Evolutionary conservation across 345 rosid species (phyloP).

Genomic region (Bretschneidera sinensis): DNA sequence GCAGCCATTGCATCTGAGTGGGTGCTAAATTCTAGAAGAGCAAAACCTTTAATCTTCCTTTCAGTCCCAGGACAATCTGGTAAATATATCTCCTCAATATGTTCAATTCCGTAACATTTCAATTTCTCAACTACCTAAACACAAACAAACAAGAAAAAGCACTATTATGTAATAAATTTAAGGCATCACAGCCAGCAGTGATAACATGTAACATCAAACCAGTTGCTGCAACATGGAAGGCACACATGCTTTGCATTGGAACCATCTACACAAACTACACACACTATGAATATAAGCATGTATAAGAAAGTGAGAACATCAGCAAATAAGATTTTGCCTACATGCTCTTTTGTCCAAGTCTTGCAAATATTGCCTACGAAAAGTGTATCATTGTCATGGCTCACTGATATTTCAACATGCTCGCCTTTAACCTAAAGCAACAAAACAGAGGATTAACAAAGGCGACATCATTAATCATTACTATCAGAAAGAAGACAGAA

Average conservation of each 20-base stretch:
- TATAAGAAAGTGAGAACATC: neutral
- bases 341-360: slow-evolving; percentile 24
- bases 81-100: slow-evolving; percentile 12
- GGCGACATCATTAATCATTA: neutral
- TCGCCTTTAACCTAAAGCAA: slow-evolving; percentile 17
- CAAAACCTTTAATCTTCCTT: slow-evolving; percentile 14
- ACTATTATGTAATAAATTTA: slow-evolving; percentile 5
- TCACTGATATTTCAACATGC: slow-evolving; percentile 13
- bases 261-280: neutral
- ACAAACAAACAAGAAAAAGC: neutral
- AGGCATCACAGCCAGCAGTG: neutral
- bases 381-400: slow-evolving; percentile 5
- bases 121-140: slow-evolving; percentile 15
- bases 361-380: slow-evolving; percentile 17
- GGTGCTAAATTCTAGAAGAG: slow-evolving; percentile 14
- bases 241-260: neutral
- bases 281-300: neutral
- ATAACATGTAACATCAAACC: neutral
- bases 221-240: neutral
- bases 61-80: slow-evolving; percentile 7
- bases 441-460: neutral
- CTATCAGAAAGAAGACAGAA: neutral
- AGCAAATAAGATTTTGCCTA: slow-evolving; percentile 7
- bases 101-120: slow-evolving; percentile 17
- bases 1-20: slow-evolving; percentile 15